Percentiles rank a stretch among this genome's conserved stretches.
phyloP scores from a whole-genome alignment of 495 filamentous ascomycete genomes.

The Penicillium robsamsonii region DNA sequence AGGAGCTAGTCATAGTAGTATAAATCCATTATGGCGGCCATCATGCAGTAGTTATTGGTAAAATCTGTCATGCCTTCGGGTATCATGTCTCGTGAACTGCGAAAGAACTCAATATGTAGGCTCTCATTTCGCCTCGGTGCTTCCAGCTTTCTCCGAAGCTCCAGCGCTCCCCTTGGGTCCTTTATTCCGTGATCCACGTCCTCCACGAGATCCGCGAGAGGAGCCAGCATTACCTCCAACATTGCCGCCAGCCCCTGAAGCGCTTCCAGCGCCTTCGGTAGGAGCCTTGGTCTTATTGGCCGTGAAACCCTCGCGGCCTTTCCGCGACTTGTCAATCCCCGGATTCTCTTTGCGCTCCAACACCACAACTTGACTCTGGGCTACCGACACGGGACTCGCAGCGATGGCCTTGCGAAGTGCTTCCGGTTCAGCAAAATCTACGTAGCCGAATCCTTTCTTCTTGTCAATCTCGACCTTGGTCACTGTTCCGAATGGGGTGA shows the following conservation, averaged over 20 bases:
- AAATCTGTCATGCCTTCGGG: constrained; percentile 1
- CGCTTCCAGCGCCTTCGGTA: background rate
- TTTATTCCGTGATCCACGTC: constrained; percentile 33
- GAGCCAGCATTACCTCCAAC: constrained; percentile 25
- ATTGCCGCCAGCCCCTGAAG: constrained; percentile 3
- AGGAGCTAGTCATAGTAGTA: background rate
- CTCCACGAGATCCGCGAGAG: constrained; percentile 41
- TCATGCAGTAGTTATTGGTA: background rate
- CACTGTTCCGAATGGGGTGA: constrained; percentile 67
- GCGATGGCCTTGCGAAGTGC: constrained; percentile 73
- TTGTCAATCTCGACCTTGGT: constrained; percentile 84
- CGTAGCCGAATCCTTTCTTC: constrained; percentile 89
- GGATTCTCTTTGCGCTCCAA: constrained; percentile 68
- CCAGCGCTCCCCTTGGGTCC: constrained; percentile 24
- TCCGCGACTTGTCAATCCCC: constrained; percentile 39
- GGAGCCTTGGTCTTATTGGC: constrained; percentile 13
- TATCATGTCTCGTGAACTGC: constrained; percentile 16
- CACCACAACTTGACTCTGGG: constrained; percentile 81
- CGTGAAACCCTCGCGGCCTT: constrained; percentile 32
- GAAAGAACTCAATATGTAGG: constrained; percentile 1
- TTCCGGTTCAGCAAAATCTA: constrained; percentile 73
- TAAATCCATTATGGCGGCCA: background rate
- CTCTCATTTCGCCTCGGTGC: constrained; percentile 16
- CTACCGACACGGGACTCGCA: constrained; percentile 75
- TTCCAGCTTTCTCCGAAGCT: constrained; percentile 18